Evolutionary conservation across 352 stramenopile species (phyloP).

Genomic region (Phytophthora pistaciae): DNA sequence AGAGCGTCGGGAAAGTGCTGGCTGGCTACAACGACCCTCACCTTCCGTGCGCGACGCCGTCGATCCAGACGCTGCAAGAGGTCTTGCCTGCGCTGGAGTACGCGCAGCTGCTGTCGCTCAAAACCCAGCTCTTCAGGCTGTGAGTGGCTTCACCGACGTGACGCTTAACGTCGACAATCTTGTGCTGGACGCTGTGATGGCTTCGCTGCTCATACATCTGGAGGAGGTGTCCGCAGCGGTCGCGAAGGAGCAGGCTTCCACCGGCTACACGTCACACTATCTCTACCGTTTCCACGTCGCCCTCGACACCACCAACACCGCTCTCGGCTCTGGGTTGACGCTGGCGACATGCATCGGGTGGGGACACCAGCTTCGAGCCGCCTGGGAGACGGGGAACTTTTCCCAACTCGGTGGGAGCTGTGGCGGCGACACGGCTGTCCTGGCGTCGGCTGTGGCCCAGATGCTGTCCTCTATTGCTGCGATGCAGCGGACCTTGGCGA

Average conservation of each 20-base stretch:
- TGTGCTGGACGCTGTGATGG: not conserved
- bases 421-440: not conserved
- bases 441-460: not conserved
- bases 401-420: not conserved
- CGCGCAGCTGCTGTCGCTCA: slow-evolving; percentile 7
- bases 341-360: not conserved
- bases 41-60: slow-evolving; percentile 13
- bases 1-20: slow-evolving; percentile 29
- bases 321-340: not conserved
- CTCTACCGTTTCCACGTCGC: not conserved
- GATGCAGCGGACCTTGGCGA: not conserved
- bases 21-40: slow-evolving; percentile 17
- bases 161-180: not conserved
- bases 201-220: not conserved
- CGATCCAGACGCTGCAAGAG: not conserved
- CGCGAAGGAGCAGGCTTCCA: not conserved
- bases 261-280: not conserved
- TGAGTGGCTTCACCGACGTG: not conserved
- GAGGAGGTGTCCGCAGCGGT: not conserved
- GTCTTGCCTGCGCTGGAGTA: slow-evolving; percentile 1
- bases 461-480: not conserved
- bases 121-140: not conserved
- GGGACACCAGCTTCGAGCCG: not conserved
- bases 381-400: not conserved
- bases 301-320: not conserved